A percentile compares a stretch with the other conserved stretches of the same genome.
Evolutionary conservation across 495 filamentous ascomycete species (phyloP).

Genomic region (Aspergillus mulundensis): DNA sequence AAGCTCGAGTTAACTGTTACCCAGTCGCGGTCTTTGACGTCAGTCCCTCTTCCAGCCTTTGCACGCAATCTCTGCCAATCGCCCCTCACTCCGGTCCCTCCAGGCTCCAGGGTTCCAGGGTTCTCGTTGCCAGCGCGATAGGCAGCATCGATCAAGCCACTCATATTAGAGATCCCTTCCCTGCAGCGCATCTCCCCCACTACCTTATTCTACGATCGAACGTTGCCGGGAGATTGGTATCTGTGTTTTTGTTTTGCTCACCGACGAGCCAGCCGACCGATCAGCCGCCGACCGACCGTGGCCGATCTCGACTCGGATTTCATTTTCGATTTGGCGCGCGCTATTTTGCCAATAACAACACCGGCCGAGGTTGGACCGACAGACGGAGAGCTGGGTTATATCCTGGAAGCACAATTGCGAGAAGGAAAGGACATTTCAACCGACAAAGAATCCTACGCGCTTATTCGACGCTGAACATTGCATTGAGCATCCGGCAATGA

Average conservation of each 20-base stretch:
- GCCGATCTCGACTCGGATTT: neutral
- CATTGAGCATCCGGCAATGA: conserved; percentile 15
- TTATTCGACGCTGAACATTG: neutral
- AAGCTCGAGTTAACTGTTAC: neutral
- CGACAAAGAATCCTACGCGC: neutral
- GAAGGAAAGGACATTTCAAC: neutral
- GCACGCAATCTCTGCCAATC: conserved; percentile 5
- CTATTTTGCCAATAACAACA: conserved; percentile 14
- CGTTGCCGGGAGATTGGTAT: neutral
- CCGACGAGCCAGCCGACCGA: neutral
- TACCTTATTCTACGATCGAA: neutral
- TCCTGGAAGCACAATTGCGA: neutral
- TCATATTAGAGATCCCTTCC: neutral
- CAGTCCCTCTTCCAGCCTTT: neutral
- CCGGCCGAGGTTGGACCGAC: neutral
- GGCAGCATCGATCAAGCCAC: conserved; percentile 3
- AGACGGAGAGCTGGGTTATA: neutral
- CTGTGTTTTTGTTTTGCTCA: neutral
- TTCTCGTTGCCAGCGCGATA: neutral
- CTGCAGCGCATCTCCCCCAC: conserved; percentile 1
- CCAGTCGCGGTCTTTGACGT: neutral
- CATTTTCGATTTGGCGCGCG: conserved; percentile 4
- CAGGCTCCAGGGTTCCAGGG: neutral
- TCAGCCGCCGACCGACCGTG: neutral
- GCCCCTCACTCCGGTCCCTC: neutral